Base-by-base conservation (phyloP, 2,329 filamentous ascomycete species). In the Apiospora phragmitis region DNA sequence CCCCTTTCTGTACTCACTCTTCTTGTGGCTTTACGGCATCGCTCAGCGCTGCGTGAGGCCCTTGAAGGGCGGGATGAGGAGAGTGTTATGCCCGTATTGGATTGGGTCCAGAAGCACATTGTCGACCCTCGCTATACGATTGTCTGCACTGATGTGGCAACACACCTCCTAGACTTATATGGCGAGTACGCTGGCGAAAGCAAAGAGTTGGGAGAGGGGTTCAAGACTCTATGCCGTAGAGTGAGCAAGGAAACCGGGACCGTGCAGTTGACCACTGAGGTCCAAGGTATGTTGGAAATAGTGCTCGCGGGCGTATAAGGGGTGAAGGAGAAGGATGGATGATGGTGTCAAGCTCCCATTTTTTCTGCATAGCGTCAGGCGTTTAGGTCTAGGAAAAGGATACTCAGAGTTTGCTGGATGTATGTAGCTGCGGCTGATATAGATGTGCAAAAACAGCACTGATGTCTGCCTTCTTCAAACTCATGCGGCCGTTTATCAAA, bases 91-190 rank as follows among this genome's bases (percentile, higher is more conserved):
- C 95, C 95, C 0, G 87, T 98, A 16, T 85, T 99, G 68, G 89
- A 88, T 77, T 98, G 95, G 94, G 87, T 95, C 12, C 90, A 90
- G 80, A 91, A 89, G 75, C 90, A 95, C 81, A 92, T 99, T 75
- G 87, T 91, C 49, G 92, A 98, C 79, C 94, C 95, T 43, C 90
- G 93, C 70, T 93, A 96, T 79, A 90, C 96, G 66, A 88, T 88
- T 72, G 84, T 97, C 43, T 94, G 93, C 77, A 92, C 94, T 32
- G 95, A 98, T 80, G 90, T 96, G 29, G 91, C 92, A 21, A 88
- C 97, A 77, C 87, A 94, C 71, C 85, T 98, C 45, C 84, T 98
- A 26, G 95, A 99, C 77, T 85, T 98, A 47, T 99, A 98, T 80
- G 91, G 92, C 41, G 91, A 93, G 79, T 92, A 94, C 75, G 86